A percentile compares a stretch with the other conserved stretches of the same genome.
These are phyloP conservation scores for Larix kaempferi DNA, from an alignment of 75 land plant species.

Conservation along the genomic window DNA sequence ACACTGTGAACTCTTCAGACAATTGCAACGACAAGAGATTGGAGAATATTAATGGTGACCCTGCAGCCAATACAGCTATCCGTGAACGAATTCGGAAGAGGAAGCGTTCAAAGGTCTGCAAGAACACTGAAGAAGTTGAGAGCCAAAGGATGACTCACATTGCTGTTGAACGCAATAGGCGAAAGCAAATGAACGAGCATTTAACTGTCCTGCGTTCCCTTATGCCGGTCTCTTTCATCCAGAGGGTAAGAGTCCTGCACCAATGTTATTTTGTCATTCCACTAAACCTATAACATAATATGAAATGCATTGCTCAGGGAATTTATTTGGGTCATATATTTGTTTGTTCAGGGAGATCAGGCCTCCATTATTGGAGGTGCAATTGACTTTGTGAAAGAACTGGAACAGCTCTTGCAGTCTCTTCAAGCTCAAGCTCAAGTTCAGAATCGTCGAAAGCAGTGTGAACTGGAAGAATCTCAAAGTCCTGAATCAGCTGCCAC, in stretches of 20 bases:
- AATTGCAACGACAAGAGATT: no score
- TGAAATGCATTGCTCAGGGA: no score
- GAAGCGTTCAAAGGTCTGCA: slow-evolving; percentile 21
- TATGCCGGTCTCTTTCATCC: slow-evolving; percentile 80
- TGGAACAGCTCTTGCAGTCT: slow-evolving; percentile 60
- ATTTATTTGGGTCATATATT: not conserved
- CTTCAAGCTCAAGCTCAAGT: slow-evolving; percentile 32
- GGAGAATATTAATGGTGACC: not conserved
- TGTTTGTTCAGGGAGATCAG: slow-evolving; percentile 56
- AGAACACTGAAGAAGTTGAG: slow-evolving; percentile 57
- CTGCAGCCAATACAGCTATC: slow-evolving; percentile 33
- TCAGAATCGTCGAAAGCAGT: slow-evolving; percentile 24
- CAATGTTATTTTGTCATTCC: no score
- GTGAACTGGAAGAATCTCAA: slow-evolving; percentile 1
- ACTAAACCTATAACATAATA: no score
- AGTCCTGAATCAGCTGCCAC: slow-evolving; percentile 2
- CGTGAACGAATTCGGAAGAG: slow-evolving; percentile 24
- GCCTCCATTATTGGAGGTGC: slow-evolving; percentile 84
- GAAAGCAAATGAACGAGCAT: slow-evolving; percentile 93
- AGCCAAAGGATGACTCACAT: slow-evolving; percentile 85
- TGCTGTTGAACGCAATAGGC: slow-evolving; percentile 81
- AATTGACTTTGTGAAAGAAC: slow-evolving; percentile 75
- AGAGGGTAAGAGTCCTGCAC: slow-evolving; percentile 37
- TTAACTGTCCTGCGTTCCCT: slow-evolving; percentile 75
- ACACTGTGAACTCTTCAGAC: no score